Base-by-base conservation (phyloP, 1,284 basidiomycete genomes). In the Heterobasidion occidentale region DNA sequence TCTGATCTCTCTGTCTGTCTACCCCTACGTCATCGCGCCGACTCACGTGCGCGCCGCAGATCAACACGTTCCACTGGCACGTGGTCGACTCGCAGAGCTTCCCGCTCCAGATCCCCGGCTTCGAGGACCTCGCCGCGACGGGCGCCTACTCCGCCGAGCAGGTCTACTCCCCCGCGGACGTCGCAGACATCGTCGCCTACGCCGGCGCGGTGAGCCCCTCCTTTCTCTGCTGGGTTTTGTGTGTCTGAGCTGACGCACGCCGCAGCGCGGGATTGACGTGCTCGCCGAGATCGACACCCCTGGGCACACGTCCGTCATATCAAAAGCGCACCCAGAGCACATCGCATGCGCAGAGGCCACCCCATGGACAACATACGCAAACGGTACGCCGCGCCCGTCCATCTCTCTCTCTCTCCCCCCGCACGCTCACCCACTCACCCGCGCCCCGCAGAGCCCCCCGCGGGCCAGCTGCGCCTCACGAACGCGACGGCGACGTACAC, bases 41-140 rank as follows among this genome's bases (percentile, higher is more conserved):
- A 42, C 49, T 55, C 42, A 20, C 17, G 9, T 19, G 19, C 42
- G 33, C 15, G 46, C 7, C 54, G 12, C 55, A 86, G 80, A 76
- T 88, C 58, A 88, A 82, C 66, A 79, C 79, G 34, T 84, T 92
- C 70, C 89, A 92, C 67, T 91, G 88, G 90, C 90, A 93, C 65
- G 77, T 89, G 53, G 86, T 87, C 38, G 85, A 88, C 67, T 80
- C 80, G 61, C 84, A 88, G 67, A 85, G 83, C 58, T 94, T 90
- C 77, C 90, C 91, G 0, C 74, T 93, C 15, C 73, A 78, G 36
- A 69, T 92, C 36, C 77, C 82, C 4, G 79, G 78, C 7, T 86
- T 81, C 66, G 75, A 78, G 2, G 79, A 87, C 56, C 71, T 94
- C 2, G 73, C 88, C 0, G 63, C 69, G 19, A 77, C 79, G 19